Evolutionary conservation across 768 basidiomycete species (phyloP), one percentile per base, ranked within the genome.

Genomic region (Pholiota microspora): DNA sequence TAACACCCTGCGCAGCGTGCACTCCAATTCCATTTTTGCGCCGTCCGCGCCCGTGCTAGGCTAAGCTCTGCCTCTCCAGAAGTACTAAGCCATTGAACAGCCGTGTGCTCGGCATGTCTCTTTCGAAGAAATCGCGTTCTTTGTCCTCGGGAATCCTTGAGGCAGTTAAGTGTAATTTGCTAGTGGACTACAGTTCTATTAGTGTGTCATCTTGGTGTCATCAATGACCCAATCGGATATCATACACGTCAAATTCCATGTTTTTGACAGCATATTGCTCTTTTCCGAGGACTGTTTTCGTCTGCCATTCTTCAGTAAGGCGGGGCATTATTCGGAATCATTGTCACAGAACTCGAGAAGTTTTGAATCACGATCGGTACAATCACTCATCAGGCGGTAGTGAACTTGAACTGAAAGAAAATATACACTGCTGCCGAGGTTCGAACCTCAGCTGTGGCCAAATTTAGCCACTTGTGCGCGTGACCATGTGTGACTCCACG

Each of bases 1-100:
- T 63, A 63, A 62, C 59, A 66, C 65, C 65, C 61, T 63, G 48
- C 49, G 53, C 45, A 48, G 42, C 31, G 55, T 38, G 31, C 54
- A 46, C 23, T 24, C 7, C 23, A 29, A 31, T 52, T 24, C 45
- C 40, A 52, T 44, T 35, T 53, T 28, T 34, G 53, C 32, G 9
- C 25, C 36, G 34, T 25, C 36, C 38, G 24, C 27, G 1, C 23
- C n/a, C 34, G 16, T 25, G 38, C 28, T 29, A 28, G n/a, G n/a
- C n/a, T 28, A 45, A 51, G 36, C 38, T 21, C 38, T 51, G 51
- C 21, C 51, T 51, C 44, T 51, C 28, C 42, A 16, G 25, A 25
- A 36, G 49, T 18, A 8, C 49, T 15, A 51, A 31, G 10, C n/a
- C 18, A 42, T 42, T 12, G 40, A 42, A 12, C 16, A 42, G 21